Evolutionary conservation across 805 yeast species (phyloP).

Genomic region (Wickerhamiella occidentalis): DNA sequence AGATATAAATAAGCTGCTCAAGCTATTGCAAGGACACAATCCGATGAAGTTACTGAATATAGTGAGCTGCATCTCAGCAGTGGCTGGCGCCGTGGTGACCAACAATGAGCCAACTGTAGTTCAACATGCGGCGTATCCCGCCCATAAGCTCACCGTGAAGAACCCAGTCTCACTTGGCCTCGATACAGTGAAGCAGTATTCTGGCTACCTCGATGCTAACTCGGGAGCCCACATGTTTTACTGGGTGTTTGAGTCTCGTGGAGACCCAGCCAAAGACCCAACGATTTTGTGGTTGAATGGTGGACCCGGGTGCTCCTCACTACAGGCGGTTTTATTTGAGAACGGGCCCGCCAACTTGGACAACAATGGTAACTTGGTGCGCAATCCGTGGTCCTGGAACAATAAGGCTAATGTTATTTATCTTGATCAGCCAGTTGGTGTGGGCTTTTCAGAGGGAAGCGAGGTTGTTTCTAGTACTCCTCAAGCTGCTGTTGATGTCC

Average conservation of each 20-base stretch:
- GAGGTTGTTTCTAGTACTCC: conserved; percentile 55
- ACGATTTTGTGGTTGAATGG: conserved; percentile 87
- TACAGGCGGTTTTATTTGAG: conserved; percentile 83
- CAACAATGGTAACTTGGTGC: conserved; percentile 50
- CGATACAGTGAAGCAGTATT: conserved; percentile 55
- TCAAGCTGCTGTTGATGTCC: conserved; percentile 81
- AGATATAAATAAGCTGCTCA: neutral
- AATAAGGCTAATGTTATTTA: conserved; percentile 78
- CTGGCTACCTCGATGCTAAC: conserved; percentile 59
- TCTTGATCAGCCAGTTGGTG: conserved; percentile 89
- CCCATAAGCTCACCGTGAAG: conserved; percentile 13
- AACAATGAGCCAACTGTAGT: neutral
- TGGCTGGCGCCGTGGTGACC: neutral
- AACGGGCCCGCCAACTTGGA: conserved; percentile 76
- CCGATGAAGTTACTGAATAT: neutral
- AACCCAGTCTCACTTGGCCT: conserved; percentile 17
- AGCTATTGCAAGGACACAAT: neutral
- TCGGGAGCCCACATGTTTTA: conserved; percentile 72
- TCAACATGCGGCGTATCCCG: conserved; percentile 14
- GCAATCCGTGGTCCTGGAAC: conserved; percentile 85
- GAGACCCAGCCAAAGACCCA: conserved; percentile 78
- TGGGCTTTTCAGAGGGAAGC: conserved; percentile 75
- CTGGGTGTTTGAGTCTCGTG: conserved; percentile 88
- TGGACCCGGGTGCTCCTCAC: conserved; percentile 91
- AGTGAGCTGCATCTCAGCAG: neutral